phyloP scores from a whole-genome alignment of 306 rosid species.

The Macrotyloma uniflorum region DNA sequence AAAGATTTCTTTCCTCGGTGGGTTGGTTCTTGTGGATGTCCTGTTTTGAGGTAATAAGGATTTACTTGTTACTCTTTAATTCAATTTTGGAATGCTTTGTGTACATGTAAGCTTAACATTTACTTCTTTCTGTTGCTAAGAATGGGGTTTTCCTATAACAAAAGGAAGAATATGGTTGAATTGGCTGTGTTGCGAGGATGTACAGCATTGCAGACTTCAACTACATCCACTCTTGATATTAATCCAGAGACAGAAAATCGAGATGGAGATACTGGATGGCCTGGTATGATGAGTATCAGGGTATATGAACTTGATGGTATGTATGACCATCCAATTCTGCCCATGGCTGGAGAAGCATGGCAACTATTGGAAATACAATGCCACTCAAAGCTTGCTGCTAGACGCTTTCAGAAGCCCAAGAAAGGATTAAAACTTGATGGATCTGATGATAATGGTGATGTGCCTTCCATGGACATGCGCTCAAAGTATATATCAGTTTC shows the following conservation, averaged over 20 bases:
- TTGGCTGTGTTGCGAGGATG: slow-evolving; percentile 92
- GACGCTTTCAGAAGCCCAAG: slow-evolving; percentile 89
- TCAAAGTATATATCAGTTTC: slow-evolving; percentile 59
- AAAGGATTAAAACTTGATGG: slow-evolving; percentile 86
- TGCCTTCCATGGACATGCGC: slow-evolving; percentile 76
- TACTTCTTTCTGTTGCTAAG: slow-evolving; percentile 50
- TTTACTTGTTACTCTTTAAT: slow-evolving; percentile 26
- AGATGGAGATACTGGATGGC: slow-evolving; percentile 90
- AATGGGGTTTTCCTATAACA: slow-evolving; percentile 96
- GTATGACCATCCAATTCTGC: slow-evolving; percentile 97
- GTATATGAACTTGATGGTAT: slow-evolving; percentile 95
- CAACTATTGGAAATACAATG: slow-evolving; percentile 93
- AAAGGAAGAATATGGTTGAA: slow-evolving; percentile 93
- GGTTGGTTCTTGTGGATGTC: slow-evolving; percentile 95
- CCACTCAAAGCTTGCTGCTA: slow-evolving; percentile 92
- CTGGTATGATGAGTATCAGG: slow-evolving; percentile 99
- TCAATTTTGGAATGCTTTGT: slow-evolving; percentile 29
- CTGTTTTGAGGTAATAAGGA: slow-evolving; percentile 70
- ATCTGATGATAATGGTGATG: slow-evolving; percentile 90
- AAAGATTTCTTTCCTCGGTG: slow-evolving; percentile 98
- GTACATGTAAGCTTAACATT: slow-evolving; percentile 39
- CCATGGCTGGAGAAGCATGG: slow-evolving; percentile 93
- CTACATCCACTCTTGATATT: slow-evolving; percentile 55
- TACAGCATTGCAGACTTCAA: slow-evolving; percentile 65
- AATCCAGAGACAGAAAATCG: slow-evolving; percentile 74